Evolutionary conservation across 352 stramenopile species (phyloP).

Genomic region (Phytopythium oedochilum): DNA sequence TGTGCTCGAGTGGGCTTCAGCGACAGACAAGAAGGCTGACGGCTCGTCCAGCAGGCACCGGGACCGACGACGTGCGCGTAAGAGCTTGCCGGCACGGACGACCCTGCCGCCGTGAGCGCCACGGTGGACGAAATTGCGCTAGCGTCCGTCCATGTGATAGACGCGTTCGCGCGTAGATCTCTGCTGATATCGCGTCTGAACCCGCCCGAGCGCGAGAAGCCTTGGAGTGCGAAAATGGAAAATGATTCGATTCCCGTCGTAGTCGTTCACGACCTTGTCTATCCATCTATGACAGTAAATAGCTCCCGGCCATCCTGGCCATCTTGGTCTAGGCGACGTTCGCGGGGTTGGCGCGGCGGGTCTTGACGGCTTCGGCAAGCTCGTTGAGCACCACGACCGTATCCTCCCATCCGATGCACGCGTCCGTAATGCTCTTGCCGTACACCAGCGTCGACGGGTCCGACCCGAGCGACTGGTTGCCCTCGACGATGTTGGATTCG

Average conservation of each 20-base stretch:
- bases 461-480: constrained; percentile 74
- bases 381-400: constrained; percentile 59
- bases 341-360: constrained; percentile 28
- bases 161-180: background rate
- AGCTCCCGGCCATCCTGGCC: background rate
- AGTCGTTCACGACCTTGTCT: background rate
- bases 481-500: constrained; percentile 84
- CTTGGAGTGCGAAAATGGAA: background rate
- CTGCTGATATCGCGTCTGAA: background rate
- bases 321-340: background rate
- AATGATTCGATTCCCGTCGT: no score
- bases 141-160: background rate
- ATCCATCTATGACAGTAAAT: constrained; percentile 5
- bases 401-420: constrained; percentile 83
- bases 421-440: constrained; percentile 86
- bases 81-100: constrained; percentile 3
- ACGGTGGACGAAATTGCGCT: background rate
- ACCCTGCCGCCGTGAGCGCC: background rate
- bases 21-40: constrained; percentile 14
- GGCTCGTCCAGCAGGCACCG: background rate
- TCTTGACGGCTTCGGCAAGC: constrained; percentile 48
- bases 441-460: constrained; percentile 72
- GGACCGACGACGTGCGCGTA: constrained; percentile 1
- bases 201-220: background rate
- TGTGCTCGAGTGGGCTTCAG: constrained; percentile 59